Percentiles rank a stretch among this genome's conserved stretches.
phyloP scores from a whole-genome alignment of 129 eudicot species.

The Dittrichia graveolens region DNA sequence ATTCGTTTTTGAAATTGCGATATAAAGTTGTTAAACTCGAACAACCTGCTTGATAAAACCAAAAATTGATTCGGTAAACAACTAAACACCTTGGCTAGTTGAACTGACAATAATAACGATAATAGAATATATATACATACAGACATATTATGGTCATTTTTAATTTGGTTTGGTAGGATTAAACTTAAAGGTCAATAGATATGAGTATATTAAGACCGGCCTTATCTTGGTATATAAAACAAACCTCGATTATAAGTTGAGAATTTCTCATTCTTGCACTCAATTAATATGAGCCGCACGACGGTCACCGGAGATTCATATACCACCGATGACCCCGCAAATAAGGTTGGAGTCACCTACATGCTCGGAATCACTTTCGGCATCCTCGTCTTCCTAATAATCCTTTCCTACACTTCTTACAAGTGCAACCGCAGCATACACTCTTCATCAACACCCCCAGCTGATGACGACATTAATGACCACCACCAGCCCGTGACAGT shows the following conservation, averaged over 20 bases:
- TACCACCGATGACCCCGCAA: slow-evolving; percentile 16
- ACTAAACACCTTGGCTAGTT: too few species aligned
- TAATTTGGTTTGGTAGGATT: not conserved
- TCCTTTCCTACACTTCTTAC: slow-evolving; percentile 36
- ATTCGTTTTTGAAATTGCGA: too few species aligned
- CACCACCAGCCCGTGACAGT: not conserved
- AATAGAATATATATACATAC: too few species aligned
- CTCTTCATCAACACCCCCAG: not conserved
- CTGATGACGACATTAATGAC: not conserved
- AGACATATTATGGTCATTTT: too few species aligned
- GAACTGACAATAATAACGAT: too few species aligned
- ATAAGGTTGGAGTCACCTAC: slow-evolving; percentile 18
- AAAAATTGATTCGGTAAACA: too few species aligned
- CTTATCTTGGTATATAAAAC: slow-evolving; percentile 14
- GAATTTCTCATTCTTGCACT: not conserved
- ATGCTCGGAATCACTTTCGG: slow-evolving; percentile 33
- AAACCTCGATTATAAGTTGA: not conserved
- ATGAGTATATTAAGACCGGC: not conserved
- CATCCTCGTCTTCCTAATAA: slow-evolving; percentile 25
- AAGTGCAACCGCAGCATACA: slow-evolving; percentile 29
- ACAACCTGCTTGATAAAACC: too few species aligned
- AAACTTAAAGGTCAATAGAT: slow-evolving; percentile 14
- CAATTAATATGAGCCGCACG: not conserved
- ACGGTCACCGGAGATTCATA: not conserved
- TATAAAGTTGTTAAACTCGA: too few species aligned